Percentiles rank a stretch among this genome's conserved stretches.
phyloP scores from a whole-genome alignment of 257 asterid species.

The Gentiana dahurica region DNA sequence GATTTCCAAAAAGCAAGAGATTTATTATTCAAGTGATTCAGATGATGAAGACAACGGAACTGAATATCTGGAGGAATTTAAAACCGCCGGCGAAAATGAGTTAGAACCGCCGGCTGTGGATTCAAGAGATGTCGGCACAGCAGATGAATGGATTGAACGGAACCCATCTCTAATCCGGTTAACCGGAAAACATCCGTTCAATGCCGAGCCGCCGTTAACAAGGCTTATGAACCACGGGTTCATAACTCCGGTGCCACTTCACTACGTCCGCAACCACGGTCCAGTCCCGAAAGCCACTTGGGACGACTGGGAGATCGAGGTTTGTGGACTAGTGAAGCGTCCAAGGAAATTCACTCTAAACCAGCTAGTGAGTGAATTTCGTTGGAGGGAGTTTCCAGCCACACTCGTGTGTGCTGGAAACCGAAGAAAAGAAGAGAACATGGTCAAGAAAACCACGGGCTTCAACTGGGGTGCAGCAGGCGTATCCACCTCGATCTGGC shows the following conservation, averaged over 20 bases:
- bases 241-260: constrained; percentile 92
- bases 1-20: constrained; percentile 3
- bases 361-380: constrained; percentile 52
- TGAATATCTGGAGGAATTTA: constrained; percentile 18
- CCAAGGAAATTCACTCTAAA: constrained; percentile 63
- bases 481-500: constrained; percentile 74
- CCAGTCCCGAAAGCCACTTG: constrained; percentile 55
- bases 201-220: constrained; percentile 75
- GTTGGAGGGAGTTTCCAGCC: constrained; percentile 45
- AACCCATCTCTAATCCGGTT: constrained; percentile 71
- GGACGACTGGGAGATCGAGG: constrained; percentile 72
- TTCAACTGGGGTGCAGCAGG: constrained; percentile 97
- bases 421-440: constrained; percentile 83
- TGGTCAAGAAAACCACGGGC: constrained; percentile 76
- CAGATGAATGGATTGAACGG: constrained; percentile 78
- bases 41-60: constrained; percentile 34
- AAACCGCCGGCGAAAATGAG: constrained; percentile 49
- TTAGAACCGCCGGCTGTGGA: constrained; percentile 56
- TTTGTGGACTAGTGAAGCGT: constrained; percentile 55
- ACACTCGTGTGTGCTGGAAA: constrained; percentile 89
- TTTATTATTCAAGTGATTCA: constrained; percentile 33
- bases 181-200: constrained; percentile 95
- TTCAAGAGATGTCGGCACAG: constrained; percentile 54
- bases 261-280: constrained; percentile 97
- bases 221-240: constrained; percentile 90